Evolutionary conservation across 169 alveolate species (phyloP).

Genomic region (Cryptosporidium baileyi): DNA sequence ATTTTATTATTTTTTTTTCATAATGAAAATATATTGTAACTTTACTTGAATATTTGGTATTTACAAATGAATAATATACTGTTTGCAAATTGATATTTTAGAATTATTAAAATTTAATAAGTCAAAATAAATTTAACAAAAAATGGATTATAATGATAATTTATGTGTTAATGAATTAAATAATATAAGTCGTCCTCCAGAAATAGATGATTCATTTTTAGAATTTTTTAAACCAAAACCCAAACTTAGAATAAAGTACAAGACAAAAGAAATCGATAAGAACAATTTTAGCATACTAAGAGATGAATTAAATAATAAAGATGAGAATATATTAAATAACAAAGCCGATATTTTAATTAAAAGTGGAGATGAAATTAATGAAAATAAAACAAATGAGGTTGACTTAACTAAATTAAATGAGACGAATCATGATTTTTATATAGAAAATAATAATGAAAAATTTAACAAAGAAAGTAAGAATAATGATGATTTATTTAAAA

Average conservation of each 20-base stretch:
- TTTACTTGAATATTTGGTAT: too few relatives aligned
- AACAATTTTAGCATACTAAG: not conserved
- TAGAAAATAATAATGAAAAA: not conserved
- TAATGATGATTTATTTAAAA: not conserved
- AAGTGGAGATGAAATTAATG: not conserved
- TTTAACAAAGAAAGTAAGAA: not conserved
- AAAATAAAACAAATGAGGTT: not conserved
- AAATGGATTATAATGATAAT: not conserved
- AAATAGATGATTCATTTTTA: slow-evolving; percentile 46
- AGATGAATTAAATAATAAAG: not conserved
- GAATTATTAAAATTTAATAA: too few relatives aligned
- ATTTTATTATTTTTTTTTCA: too few relatives aligned
- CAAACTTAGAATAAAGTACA: slow-evolving; percentile 15
- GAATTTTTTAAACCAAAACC: slow-evolving; percentile 39
- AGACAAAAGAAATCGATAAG: not conserved
- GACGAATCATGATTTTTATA: too few relatives aligned
- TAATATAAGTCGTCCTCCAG: slow-evolving; percentile 53
- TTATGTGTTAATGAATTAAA: slow-evolving; percentile 47
- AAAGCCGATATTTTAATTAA: not conserved
- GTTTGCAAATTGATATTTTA: too few relatives aligned
- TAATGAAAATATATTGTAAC: too few relatives aligned
- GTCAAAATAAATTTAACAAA: not conserved
- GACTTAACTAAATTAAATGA: too few relatives aligned
- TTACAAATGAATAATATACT: too few relatives aligned
- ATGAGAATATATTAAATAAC: not conserved